Evolutionary conservation across 176 grass and related monocot genomes (phyloP), one percentile per base, ranked within the genome.

Genomic region (Typha latifolia): DNA sequence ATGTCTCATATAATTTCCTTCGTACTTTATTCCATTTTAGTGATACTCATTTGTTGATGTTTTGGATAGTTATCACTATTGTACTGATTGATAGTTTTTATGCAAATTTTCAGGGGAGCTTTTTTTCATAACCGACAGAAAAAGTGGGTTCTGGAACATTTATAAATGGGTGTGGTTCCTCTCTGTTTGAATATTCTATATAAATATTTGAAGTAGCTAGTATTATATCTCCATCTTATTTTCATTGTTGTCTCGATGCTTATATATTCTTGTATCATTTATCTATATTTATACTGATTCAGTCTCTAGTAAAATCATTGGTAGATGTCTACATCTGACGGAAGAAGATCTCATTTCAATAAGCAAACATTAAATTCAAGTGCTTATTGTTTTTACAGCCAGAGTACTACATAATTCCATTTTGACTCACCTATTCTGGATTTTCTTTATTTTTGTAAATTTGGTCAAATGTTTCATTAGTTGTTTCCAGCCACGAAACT

Each of bases 61-160:
- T 37, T 37, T 37, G 34, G 34, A 7, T 26, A 6, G 34, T 37
- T 37, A 37, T 37, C 34, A 6, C 34, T 26, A 37, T 20, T 14
- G 7, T 57, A 57, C 19, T 57, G 52, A 51, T 5, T 20, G 1
- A 14, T 34, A 15, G 24, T 59, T 67, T 57, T 48, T 63, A 24
- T 80, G 66, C 14, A 49, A 79, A 79, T 49, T 74, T 86, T 61
- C 55, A 96, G 88, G 92, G 27, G 88, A 96, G 77, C 63, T 96
- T n/a, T 96, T 91, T 78, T 96, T 91, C 69, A 72, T 96, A 72
- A 89, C 82, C 22, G 92, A 96, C 73, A 88, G 88, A 75, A 77
- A 72, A 29, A 89, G 72, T 79, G 92, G 92, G 63, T 91, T 91
- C 62, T 96, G 92, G 92, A 96, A 96, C 34, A 86, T 96, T 61